Percentiles rank a stretch among this genome's conserved stretches.
Conservation (phyloP, 495 filamentous ascomycete species). For the Aspergillus steynii region DNA sequence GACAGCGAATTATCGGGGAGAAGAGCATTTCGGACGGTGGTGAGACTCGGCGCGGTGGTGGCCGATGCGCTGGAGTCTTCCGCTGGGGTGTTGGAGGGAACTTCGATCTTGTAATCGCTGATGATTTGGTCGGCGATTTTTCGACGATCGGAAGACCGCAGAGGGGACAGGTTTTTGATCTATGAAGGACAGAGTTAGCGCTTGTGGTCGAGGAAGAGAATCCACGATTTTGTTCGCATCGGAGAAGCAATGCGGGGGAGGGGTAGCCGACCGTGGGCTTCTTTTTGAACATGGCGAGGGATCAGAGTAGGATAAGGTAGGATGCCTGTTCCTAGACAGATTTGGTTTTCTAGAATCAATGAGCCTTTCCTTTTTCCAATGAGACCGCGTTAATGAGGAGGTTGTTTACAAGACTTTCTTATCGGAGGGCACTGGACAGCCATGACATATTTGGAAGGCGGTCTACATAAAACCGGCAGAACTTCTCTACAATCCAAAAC, state of each 20-base stretch:
- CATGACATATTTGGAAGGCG: no score
- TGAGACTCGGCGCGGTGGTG: constrained; percentile 44
- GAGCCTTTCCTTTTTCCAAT: no score
- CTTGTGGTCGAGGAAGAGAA: not conserved
- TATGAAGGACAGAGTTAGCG: constrained; percentile 24
- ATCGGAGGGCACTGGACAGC: no score
- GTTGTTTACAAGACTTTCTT: no score
- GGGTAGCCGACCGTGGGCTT: constrained; percentile 61
- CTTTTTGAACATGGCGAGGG: constrained; percentile 70
- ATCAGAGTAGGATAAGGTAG: not conserved
- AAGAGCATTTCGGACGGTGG: constrained; percentile 59
- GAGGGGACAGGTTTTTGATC: constrained; percentile 69
- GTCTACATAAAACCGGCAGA: no score
- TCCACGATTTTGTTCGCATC: not conserved
- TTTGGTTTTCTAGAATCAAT: no score
- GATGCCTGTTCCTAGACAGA: no score
- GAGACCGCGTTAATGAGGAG: no score
- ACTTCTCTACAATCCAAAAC: no score
- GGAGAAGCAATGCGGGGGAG: constrained; percentile 31
- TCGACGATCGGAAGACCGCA: constrained; percentile 71
- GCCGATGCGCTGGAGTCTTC: constrained; percentile 31
- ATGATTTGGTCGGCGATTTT: constrained; percentile 73
- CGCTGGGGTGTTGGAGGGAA: constrained; percentile 36
- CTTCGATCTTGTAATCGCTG: constrained; percentile 55
- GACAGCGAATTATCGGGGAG: constrained; percentile 65